Percentiles rank a stretch among this genome's conserved stretches.
Conservation (phyloP, 768 basidiomycete genomes). For the Panellus pusillus region DNA sequence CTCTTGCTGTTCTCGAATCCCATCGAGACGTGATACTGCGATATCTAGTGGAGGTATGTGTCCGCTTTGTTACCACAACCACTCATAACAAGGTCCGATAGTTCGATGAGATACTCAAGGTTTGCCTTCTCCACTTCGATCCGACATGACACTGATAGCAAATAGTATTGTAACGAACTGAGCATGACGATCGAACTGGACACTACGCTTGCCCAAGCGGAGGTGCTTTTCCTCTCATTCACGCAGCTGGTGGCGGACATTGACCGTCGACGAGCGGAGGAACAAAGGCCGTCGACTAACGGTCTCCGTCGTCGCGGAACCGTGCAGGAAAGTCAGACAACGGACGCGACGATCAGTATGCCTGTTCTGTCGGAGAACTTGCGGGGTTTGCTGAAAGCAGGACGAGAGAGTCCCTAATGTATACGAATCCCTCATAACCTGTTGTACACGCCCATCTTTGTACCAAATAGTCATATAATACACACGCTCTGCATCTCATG, state of each 20-base stretch:
- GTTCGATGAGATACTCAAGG: slow-evolving; percentile 84
- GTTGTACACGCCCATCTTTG: slow-evolving; percentile 23
- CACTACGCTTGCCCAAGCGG: slow-evolving; percentile 92
- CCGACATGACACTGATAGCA: slow-evolving; percentile 2
- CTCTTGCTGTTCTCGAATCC: slow-evolving; percentile 90
- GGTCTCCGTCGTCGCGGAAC: slow-evolving; percentile 37
- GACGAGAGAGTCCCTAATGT: slow-evolving; percentile 25
- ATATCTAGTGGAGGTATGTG: slow-evolving; percentile 85
- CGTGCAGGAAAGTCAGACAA: slow-evolving; percentile 18
- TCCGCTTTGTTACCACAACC: background rate
- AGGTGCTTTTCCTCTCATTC: slow-evolving; percentile 94
- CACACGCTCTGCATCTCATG: slow-evolving; percentile 10
- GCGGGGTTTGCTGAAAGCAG: slow-evolving; percentile 55
- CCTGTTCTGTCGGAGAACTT: slow-evolving; percentile 63
- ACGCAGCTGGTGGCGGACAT: slow-evolving; percentile 85
- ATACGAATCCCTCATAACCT: slow-evolving; percentile 1
- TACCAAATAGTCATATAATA: slow-evolving; percentile 20
- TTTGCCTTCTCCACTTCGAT: slow-evolving; percentile 23
- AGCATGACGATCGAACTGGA: slow-evolving; percentile 98
- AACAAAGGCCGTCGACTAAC: slow-evolving; percentile 25
- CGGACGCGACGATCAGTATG: slow-evolving; percentile 34
- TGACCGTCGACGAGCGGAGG: slow-evolving; percentile 75
- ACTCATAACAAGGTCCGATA: slow-evolving; percentile 26
- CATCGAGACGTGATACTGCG: slow-evolving; percentile 94
- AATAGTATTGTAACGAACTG: slow-evolving; percentile 88